Evolutionary conservation across 345 rosid genomes (phyloP).

Genomic region (Lepidium africanum): DNA sequence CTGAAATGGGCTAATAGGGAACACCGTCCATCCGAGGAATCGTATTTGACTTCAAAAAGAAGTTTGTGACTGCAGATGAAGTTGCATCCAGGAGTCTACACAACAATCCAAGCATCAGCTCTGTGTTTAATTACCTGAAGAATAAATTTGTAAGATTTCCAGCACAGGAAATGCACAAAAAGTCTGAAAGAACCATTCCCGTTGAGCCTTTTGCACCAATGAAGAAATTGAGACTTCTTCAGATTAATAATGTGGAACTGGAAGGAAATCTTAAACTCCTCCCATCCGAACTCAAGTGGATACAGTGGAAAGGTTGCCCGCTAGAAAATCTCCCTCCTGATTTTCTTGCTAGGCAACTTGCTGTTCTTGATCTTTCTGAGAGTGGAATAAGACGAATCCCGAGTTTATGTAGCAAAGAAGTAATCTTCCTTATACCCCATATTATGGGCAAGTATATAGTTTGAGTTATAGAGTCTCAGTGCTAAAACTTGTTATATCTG

Average conservation of each 20-base stretch:
- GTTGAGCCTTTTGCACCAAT: slow-evolving; percentile 40
- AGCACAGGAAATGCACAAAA: slow-evolving; percentile 5
- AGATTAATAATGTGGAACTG: slow-evolving; percentile 45
- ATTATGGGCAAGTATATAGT: not conserved
- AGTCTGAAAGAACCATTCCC: slow-evolving; percentile 18
- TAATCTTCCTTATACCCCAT: not conserved
- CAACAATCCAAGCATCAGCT: not conserved
- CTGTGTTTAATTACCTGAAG: slow-evolving; percentile 16
- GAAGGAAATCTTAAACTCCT: slow-evolving; percentile 44
- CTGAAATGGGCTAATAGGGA: slow-evolving; percentile 32
- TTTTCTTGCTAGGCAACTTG: slow-evolving; percentile 34
- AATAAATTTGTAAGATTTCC: not conserved
- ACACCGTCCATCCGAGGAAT: slow-evolving; percentile 39
- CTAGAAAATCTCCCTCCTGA: slow-evolving; percentile 38
- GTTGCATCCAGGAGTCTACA: not conserved
- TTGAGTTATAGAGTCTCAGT: not conserved
- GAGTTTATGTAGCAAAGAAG: slow-evolving; percentile 24
- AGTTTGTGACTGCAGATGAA: not conserved
- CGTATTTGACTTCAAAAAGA: slow-evolving; percentile 29
- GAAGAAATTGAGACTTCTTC: slow-evolving; percentile 53
- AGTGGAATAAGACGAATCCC: slow-evolving; percentile 40
- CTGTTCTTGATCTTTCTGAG: slow-evolving; percentile 64
- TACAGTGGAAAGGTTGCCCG: slow-evolving; percentile 62
- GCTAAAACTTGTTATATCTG: not conserved
- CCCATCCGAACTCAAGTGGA: slow-evolving; percentile 52